Evolutionary conservation across 2,329 filamentous ascomycete species (phyloP), one percentile per base, ranked within the genome.

Genomic region (Stachybotrys echinatus): DNA sequence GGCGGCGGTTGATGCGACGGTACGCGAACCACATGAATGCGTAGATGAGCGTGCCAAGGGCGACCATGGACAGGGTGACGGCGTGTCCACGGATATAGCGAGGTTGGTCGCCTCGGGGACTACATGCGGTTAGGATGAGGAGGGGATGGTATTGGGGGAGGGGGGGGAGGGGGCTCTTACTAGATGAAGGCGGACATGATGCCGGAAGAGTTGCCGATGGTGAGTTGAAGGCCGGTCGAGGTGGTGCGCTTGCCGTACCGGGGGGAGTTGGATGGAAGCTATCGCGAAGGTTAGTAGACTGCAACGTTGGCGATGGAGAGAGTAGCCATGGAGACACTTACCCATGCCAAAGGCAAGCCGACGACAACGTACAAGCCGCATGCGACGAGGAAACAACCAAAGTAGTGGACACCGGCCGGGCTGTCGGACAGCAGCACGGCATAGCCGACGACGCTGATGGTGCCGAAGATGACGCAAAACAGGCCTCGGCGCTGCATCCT

Each of bases 181-280:
- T 78, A 79, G 48, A 87, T 81, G 58, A 89, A 90, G 0, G 85
- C 81, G 4, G 84, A 79, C 83, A 89, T 85, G 55, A 91, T 85
- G 3, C 88, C 88, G 12, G 83, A 79, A 17, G 76, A 74, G 55
- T 91, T 91, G 3, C 86, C 87, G 48, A 85, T 76, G 0, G 81
- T 88, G 34, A 90, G 71, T 62, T 90, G 86, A 62, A 90, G 62
- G 0, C 85, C 87, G 1, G 81, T 88, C 0, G 84, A 85, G 0
- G 85, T 87, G 0, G 87, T 87, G 27, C 88, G 74, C 65, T 91
- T 92, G 10, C 87, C 87, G 56, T 90, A 92, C 7, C 88, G 75
- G 1, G 88, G 88, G 17, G 79, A 77, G 52, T 90, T 91, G 18
- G 79, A 83, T 0, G 85, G 79, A 38, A 85, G 58, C 68, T 70